Evolutionary conservation across 768 basidiomycete species (phyloP).

Genomic region (Lyophyllum decastes): DNA sequence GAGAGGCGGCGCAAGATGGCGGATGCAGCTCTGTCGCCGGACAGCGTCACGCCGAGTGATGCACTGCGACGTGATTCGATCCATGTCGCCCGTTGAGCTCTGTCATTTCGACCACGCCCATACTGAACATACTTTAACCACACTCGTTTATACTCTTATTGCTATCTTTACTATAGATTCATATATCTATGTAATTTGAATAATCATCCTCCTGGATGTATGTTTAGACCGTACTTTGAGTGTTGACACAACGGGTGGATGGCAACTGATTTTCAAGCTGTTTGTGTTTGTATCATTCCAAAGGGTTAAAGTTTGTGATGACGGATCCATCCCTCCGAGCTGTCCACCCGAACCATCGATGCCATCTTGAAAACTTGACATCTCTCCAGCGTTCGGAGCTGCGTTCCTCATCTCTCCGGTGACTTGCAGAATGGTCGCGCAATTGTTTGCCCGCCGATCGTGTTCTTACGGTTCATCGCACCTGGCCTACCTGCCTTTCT

Average conservation of each 20-base stretch:
- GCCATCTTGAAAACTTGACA: no score
- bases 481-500: not conserved
- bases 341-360: no score
- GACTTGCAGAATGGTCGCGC: not conserved
- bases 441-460: not conserved
- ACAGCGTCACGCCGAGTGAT: slow-evolving; percentile 2
- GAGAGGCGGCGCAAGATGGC: slow-evolving; percentile 62
- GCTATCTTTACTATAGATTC: slow-evolving; percentile 4
- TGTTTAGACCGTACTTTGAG: not conserved
- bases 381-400: no score
- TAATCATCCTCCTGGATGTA: not conserved
- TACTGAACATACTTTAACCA: slow-evolving; percentile 3
- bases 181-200: slow-evolving; percentile 9
- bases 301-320: not conserved
- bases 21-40: slow-evolving; percentile 5
- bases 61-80: not conserved
- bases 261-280: not conserved
- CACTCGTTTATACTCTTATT: slow-evolving; percentile 14
- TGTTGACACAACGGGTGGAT: no score
- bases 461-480: not conserved
- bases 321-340: no score
- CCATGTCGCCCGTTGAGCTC: not conserved
- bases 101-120: not conserved
- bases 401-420: not conserved
- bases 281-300: not conserved